Base-by-base conservation (phyloP, 306 rosid species). In the Mucuna pruriens region DNA sequence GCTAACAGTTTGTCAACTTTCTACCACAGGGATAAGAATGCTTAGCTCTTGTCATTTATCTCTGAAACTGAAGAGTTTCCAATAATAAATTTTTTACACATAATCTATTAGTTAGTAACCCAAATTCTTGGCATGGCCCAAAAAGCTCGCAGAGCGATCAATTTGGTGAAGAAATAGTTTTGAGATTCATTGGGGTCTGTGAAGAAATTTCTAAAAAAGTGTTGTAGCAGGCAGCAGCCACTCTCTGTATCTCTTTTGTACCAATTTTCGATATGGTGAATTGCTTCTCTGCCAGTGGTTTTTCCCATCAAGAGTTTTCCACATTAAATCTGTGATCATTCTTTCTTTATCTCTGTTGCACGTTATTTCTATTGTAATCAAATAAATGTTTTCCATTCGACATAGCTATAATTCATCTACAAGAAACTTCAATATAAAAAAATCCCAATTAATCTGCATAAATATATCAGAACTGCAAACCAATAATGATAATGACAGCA, bases 401-500 rank as follows among this genome's bases (percentile, higher is more conserved):
- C 58, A 38, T 17, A 17, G 31, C 66, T 69, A 48, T 16, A 61
- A 60, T 63, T 84, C 15, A 64, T 16, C 63, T 39, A 48, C 45
- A 70, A 10, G 60, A 83, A 55, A 49, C 38, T 20, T 34, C n/a
- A 36, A 54, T 0, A 20, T 17, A 46, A 31, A 17, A 17, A 54
- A 45, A 25, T 10, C 33, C 40, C 33, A 80, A 52, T 46, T 22
- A 38, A 68, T 68, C 51, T 34, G 38, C 66, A 76, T 36, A 79
- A 45, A 72, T 44, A 80, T 51, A 76, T 44, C 70, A 49, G 44
- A 46, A 55, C 75, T 74, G 40, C 65, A 71, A 19, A 42, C 46
- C 49, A 33, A 67, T 68, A 19, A 25, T 51, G 13, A 52, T 54
- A 22, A 45, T 54, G 74, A 49, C 52, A 57, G 29, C 54, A 74